phyloP scores from a whole-genome alignment of 805 yeast genomes.

The Soucietia sequanensis region DNA sequence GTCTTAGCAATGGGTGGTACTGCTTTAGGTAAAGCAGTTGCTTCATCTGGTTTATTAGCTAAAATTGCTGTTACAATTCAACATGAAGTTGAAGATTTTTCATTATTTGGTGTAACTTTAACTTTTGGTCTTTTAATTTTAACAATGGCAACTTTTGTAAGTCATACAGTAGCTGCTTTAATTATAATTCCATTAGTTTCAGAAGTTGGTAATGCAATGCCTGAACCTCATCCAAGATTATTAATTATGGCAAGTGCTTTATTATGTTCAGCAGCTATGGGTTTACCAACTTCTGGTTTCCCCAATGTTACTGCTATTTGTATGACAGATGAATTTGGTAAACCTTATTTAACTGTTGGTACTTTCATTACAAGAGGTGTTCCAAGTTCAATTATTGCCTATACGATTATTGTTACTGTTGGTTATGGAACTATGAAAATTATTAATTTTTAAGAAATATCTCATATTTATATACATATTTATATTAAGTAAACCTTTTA shows the following conservation, averaged over 20 bases:
- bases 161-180: constrained; percentile 46
- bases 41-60: constrained; percentile 46
- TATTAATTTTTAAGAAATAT: constrained; percentile 17
- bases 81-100: constrained; percentile 37
- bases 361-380: constrained; percentile 44
- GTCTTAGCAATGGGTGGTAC: constrained; percentile 57
- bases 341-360: constrained; percentile 38
- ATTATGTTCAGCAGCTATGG: constrained; percentile 45
- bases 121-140: constrained; percentile 44
- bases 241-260: constrained; percentile 43
- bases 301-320: constrained; percentile 45
- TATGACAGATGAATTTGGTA: constrained; percentile 43
- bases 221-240: constrained; percentile 36
- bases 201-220: constrained; percentile 39
- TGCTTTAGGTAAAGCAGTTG: constrained; percentile 51
- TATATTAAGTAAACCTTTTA: too few species aligned
- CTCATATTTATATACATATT: background rate
- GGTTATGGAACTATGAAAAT: constrained; percentile 42
- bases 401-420: constrained; percentile 31
- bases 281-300: constrained; percentile 44
- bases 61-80: constrained; percentile 48
- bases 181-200: constrained; percentile 42
- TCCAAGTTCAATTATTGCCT: constrained; percentile 39
- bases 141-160: constrained; percentile 42
- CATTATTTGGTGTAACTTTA: constrained; percentile 44